Evolutionary conservation across 306 rosid genomes (phyloP), one percentile per base, ranked within the genome.

Genomic region (Citrullus mucosospermus): DNA sequence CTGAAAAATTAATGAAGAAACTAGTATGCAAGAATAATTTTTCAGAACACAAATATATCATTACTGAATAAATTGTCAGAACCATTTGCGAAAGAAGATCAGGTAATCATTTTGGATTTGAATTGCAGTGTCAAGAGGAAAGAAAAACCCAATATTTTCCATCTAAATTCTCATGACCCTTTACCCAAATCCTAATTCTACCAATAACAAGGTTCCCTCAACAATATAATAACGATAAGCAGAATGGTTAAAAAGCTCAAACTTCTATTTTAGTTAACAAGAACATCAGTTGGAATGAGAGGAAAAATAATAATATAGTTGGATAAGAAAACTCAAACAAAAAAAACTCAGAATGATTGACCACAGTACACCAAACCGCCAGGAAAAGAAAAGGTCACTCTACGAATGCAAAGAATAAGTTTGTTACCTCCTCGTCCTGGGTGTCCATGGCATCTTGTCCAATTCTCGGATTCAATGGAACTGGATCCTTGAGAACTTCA

Each of bases 401-500:
- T n/a, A 9, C 58, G 6, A 2, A 16, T 25, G 46, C 16, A 41
- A 56, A 14, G 13, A 59, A 2, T 5, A 39, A 17, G 18, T 25
- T 30, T 28, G 13, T 61, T 90, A 92, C 99, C 99, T 89, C 92
- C 36, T 9, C 78, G 68, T 86, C 97, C 67, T 92, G 92, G 8
- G 91, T 82, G 78, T 95, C 97, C 97, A 95, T 92, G 57, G 77
- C 39, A 85, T 95, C 92, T 79, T 78, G 86, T 55, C 79, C 89
- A 82, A 86, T 92, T 84, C 88, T 91, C 60, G 88, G 80, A 85
- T 84, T 95, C 79, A 95, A 67, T 68, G 93, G 96, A 88, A 58
- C 75, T 11, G 97, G 99, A 73, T 95, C 99, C 84, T 86, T 92
- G 61, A 95, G 86, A 83, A 88, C 78, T 82, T 95, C 97, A 70